Evolutionary conservation across 139 green algal genomes (phyloP), one percentile per base, ranked within the genome.

Genomic region (Chlamydomonas sp.): DNA sequence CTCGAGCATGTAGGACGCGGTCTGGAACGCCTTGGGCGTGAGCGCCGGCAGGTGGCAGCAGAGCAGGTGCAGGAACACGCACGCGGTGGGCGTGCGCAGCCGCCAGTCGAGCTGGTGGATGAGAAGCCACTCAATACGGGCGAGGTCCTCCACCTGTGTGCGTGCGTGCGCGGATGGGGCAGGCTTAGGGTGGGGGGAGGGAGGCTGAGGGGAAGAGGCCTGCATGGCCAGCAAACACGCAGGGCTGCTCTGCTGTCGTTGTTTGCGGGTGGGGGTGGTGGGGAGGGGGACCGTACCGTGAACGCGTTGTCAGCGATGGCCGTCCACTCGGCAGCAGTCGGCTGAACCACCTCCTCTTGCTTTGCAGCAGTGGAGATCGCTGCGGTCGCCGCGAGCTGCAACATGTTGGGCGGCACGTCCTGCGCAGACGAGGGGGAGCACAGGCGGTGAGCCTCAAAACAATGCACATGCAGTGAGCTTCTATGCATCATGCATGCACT

Each of bases 341-440:
- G 74, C 38, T 75, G 68, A 13, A 38, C 10, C 62, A 87, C 81
- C 68, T 89, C 83, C 37, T 89, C 82, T 31, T 84, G 73, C 76
- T 89, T 89, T 60, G 72, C 58, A 3, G 83, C 83, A n/a, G 86
- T 28, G 3, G 84, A 65, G 54, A 89, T 76, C 64, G 67, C 77
- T 6, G 81, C 81, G 8, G 85, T 77, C 6, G 71, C 74, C 2
- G 85, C 66, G 4, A 89, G 79, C 72, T 88, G 83, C 48, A 89
- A 73, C 34, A 80, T 58, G 57, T 49, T 77, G 35, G 70, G 62
- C 3, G 79, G 72, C 8, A 88, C 68, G 16, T 49, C 79, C 76
- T 79, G 70, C 65, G 62, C 1, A 4, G 16, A 64, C 20, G 28
- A 2, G 29, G n/a, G n/a, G n/a, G n/a, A n/a, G n/a, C n/a, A n/a